Conservation (phyloP, 176 grass and related monocot genomes). For the Stipa capillata region DNA sequence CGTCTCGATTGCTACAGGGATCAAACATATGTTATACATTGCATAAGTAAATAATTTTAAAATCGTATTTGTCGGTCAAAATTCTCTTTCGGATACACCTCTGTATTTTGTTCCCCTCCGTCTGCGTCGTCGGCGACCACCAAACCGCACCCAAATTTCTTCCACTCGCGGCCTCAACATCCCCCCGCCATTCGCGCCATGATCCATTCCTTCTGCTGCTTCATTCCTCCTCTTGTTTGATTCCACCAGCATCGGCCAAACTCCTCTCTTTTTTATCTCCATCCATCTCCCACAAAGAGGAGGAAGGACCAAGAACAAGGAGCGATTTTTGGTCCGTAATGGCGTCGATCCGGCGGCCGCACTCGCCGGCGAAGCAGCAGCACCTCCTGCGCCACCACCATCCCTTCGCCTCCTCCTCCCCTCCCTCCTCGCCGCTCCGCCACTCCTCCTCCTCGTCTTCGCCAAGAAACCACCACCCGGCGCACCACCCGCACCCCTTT, state of each 20-base stretch:
- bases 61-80: too few species aligned
- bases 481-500: constrained; percentile 9
- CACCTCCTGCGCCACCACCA: constrained; percentile 34
- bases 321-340: not conserved
- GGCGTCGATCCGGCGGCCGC: constrained; percentile 59
- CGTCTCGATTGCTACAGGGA: too few species aligned
- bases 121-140: too few species aligned
- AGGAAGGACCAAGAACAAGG: not conserved
- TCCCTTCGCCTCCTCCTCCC: constrained; percentile 21
- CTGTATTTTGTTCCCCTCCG: too few species aligned
- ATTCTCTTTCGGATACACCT: too few species aligned
- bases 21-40: too few species aligned
- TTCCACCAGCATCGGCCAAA: not conserved
- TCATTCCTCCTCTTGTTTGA: not conserved
- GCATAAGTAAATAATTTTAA: too few species aligned
- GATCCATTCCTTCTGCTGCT: not conserved
- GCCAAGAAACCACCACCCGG: not conserved
- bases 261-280: not conserved
- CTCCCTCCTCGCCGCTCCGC: constrained; percentile 36
- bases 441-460: constrained; percentile 32
- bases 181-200: constrained; percentile 42
- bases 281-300: not conserved
- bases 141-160: constrained; percentile 19
- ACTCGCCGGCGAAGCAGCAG: constrained; percentile 50
- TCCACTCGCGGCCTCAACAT: not conserved